Evolutionary conservation across 1,284 basidiomycete genomes (phyloP), one percentile per base, ranked within the genome.

Genomic region (Naganishia liquefaciens): DNA sequence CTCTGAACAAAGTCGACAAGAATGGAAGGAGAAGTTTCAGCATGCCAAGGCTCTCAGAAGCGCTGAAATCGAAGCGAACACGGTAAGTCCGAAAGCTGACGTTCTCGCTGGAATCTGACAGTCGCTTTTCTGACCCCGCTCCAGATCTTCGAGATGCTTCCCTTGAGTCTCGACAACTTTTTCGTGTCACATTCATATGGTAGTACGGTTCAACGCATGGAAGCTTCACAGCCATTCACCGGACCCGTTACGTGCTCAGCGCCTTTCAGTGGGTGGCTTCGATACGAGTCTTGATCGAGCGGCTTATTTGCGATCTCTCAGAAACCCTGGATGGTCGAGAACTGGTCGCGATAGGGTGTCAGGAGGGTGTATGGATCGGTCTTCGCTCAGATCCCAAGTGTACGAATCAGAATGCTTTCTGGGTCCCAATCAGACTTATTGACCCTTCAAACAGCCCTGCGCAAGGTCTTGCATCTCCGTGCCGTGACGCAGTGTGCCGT

Each of bases 331-430:
- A 97, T 75, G 87, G 89, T 5, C 85, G 91, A 49, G 84, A 85
- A 2, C 82, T 98, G 19, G 88, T 97, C 21, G 93, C 94, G 0
- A 88, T 97, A 70, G 94, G 94, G 23, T 96, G 93, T 76, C 88
- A 90, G 0, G 92, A 97, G 73, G 95, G 95, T 42, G 91, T 98
- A 2, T 98, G 93, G 91, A 95, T 98, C 69, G 95, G 94, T 0
- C 88, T 96, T 77, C 85, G 91, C 37, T 88, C 91, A 71, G 89
- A 95, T 74, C 87, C 93, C 0, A 80, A 83, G 75, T 94, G 88
- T 89, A 75, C 74, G 88, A 43, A 21, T 30, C 19, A 13, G 21
- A 54, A 17, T 21, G 44, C 17, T 10, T 5, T 27, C 9, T 23
- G 19, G 7, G 15, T 19, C 17, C 13, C 43, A 19, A 46, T 5